These are phyloP conservation scores for Tritrichomonas musculus DNA, from an alignment of 208 protist species.

Conservation along the genomic window DNA sequence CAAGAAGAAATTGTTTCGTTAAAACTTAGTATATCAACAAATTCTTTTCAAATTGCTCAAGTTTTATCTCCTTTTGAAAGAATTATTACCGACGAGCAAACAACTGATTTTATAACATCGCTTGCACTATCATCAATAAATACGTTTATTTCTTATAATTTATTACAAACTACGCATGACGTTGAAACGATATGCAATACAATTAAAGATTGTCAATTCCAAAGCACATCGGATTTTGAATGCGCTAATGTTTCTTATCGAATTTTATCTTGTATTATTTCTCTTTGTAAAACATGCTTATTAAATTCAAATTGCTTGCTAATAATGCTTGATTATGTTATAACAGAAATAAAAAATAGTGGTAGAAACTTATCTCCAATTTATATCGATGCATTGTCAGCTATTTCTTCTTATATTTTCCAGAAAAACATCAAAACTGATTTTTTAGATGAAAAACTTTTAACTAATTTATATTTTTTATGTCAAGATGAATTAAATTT, in stretches of 20 bases:
- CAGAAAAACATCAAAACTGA: neutral
- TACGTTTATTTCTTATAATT: neutral
- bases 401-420: neutral
- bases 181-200: neutral
- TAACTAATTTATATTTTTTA: neutral
- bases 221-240: neutral
- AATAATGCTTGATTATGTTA: constrained; percentile 7
- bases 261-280: constrained; percentile 1
- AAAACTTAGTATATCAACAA: neutral
- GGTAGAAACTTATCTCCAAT: neutral
- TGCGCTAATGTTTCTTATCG: neutral
- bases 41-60: too few relatives aligned
- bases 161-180: neutral
- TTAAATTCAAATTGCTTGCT: neutral
- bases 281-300: neutral
- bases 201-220: neutral
- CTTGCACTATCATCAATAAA: neutral
- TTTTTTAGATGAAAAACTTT: neutral
- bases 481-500: neutral
- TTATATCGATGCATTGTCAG: neutral
- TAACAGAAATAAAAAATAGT: neutral
- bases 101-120: neutral
- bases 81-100: neutral
- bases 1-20: neutral
- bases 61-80: neutral